Evolutionary conservation across 805 yeast genomes (phyloP), one percentile per base, ranked within the genome.

Genomic region (Hanseniaspora taiwanica): DNA sequence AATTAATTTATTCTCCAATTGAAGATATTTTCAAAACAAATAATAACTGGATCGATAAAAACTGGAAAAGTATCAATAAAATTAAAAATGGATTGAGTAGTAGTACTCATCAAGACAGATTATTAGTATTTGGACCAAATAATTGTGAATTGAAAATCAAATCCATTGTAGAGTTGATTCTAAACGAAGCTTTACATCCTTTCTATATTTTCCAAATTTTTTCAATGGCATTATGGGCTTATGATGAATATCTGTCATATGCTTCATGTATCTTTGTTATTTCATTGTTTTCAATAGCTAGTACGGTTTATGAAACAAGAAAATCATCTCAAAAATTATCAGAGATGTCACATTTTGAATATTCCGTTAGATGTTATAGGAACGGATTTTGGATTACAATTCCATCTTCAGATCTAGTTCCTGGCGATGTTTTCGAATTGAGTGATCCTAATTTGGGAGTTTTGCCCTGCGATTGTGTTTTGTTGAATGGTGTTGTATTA

Each of bases 201-300:
- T 91, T 91, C 56, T 91, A 91, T 57, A 72, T 93, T 34, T 91
- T 91, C 57, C 99, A 91, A 63, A 78, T 89, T 1, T 89, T 89
- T 55, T 86, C 96, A 3, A 81, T 91, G 42, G 63, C 87, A 24
- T 64, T 91, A 35, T 91, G 99, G 99, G 69, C 85, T 9, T 73
- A 85, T 13, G 99, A 91, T 58, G 80, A 82, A 50, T 91, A 93
- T 59, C 82, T 79, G 56, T 91, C 89, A 61, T 91, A 91, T 56
- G 99, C 99, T 0, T 68, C 75, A 16, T 93, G 98, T 59, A 91
- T 91, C 44, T 79, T 91, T 48, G 42, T 86, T 27, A 91, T 91
- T 25, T 91, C 98, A 0, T 55, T 86, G 29, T 62, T 82, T 3
- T 83, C 96, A 2, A 78, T 91, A 20, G 61, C 69, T 14, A 83